Percentiles rank a stretch among this genome's conserved stretches.
Evolutionary conservation across 2,329 filamentous ascomycete species (phyloP).

Genomic region (Alternaria atra): DNA sequence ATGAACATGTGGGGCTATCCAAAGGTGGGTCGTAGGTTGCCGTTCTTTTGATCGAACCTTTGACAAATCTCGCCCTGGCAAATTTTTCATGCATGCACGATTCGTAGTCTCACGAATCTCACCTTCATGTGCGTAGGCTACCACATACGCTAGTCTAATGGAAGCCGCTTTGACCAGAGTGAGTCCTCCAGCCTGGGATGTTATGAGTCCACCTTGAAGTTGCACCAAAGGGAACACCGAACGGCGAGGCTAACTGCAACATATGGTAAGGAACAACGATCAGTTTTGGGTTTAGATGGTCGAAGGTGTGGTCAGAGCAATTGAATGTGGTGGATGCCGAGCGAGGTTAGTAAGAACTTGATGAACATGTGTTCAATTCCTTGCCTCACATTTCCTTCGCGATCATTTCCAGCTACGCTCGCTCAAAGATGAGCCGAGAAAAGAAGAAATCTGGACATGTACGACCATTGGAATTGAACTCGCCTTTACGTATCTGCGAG

Average conservation of each 20-base stretch:
- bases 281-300: background rate
- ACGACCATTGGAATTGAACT: too few relatives aligned
- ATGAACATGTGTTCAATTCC: background rate
- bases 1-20: conserved; percentile 3
- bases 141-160: background rate
- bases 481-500: background rate
- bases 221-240: background rate
- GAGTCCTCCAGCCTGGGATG: background rate
- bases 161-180: background rate
- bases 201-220: background rate
- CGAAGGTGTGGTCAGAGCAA: background rate
- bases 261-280: background rate
- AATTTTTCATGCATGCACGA: background rate
- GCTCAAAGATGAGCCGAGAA: background rate
- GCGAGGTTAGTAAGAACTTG: background rate
- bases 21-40: conserved; percentile 1
- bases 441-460: background rate
- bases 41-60: background rate
- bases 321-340: background rate
- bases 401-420: background rate
- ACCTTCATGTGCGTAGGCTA: background rate
- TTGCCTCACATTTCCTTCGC: background rate
- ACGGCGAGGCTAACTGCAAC: background rate
- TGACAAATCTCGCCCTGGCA: background rate
- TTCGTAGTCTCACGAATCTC: background rate